A percentile compares a stretch with the other conserved stretches of the same genome.
These are phyloP conservation scores for Polytrichum commune DNA, from an alignment of 225 moss, liverwort and hornwort genomes.

Conservation along the genomic window DNA sequence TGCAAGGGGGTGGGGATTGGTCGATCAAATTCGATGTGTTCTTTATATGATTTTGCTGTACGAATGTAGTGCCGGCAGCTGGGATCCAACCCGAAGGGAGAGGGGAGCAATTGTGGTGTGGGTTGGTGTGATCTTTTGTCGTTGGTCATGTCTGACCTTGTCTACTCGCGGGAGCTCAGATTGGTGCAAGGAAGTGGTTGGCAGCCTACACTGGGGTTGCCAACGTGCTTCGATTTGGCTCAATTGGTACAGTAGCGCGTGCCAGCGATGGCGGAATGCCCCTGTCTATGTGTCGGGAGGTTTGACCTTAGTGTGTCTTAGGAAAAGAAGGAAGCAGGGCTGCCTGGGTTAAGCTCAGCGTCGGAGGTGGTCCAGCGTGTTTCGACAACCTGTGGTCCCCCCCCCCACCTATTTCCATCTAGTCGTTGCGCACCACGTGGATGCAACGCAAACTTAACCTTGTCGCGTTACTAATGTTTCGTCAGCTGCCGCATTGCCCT, in stretches of 20 bases:
- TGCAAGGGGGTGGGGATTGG: background rate
- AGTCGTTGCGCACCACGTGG: no score
- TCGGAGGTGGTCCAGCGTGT: background rate
- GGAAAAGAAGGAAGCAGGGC: background rate
- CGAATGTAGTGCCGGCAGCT: background rate
- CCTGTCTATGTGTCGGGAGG: constrained; percentile 20
- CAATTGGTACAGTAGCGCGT: constrained; percentile 7
- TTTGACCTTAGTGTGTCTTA: background rate
- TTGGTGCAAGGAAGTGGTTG: background rate
- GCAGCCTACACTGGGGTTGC: background rate
- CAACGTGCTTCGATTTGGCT: background rate
- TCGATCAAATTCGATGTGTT: background rate
- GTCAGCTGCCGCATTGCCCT: background rate
- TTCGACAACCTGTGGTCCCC: no score
- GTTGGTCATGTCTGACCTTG: constrained; percentile 8
- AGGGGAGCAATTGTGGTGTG: background rate
- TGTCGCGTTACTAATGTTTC: background rate
- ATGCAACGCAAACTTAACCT: no score
- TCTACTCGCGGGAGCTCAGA: constrained; percentile 16
- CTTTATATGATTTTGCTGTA: background rate
- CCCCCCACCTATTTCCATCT: no score
- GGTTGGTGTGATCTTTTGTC: no score
- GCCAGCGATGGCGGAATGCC: constrained; percentile 6
- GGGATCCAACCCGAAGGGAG: background rate
- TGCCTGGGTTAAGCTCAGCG: background rate